Base-by-base conservation (phyloP, 75 land plant genomes). In the Sequoiadendron giganteum region DNA sequence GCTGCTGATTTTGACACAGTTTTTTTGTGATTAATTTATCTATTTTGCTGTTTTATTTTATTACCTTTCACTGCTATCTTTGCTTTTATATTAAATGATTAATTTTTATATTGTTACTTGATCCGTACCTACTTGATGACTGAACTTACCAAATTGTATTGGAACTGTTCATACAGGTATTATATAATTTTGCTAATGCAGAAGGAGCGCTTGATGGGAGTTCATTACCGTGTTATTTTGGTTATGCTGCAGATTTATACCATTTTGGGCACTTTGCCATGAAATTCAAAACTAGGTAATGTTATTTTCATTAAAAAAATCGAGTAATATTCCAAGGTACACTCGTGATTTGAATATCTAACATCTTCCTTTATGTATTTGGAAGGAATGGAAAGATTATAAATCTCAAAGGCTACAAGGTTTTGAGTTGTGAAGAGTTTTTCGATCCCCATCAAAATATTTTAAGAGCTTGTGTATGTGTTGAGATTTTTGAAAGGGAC, bases 261-360 rank as follows among this genome's bases (percentile, higher is more conserved):
- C 93, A 92, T 58, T 92, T 91, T 89, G 93, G 93, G 76, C 93
- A 92, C 79, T 92, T 92, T 72, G 93, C 90, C 49, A 77, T 91
- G 52, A 92, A 92, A 58, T 92, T 92, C 86, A 92, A 88, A 68
- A 86, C 92, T 36, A 88, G 92, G 93, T 92, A 87, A 88, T 30
- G 18, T 43, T 65, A 36, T 73, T 70, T 45, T 21, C 55, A 38
- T 85, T 77, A 32, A 82, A 14, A n/a, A 65, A 40, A 65, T 65
- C 7, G 34, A 32, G 32, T 48, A 16, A 28, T 39, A 30, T 47
- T 8, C 47, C 38, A n/a, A 49, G 28, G 10, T 38, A 10, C 32
- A 25, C 14, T 47, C 82, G 19, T 54, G 47, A 43, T 25, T 25
- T 32, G 34, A 32, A 61, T 49, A 10, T 4, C 68, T 40, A 52